Percentiles rank a stretch among this genome's conserved stretches.
Conservation (phyloP, 305 asterid genomes). For the Plantago coronopus region DNA sequence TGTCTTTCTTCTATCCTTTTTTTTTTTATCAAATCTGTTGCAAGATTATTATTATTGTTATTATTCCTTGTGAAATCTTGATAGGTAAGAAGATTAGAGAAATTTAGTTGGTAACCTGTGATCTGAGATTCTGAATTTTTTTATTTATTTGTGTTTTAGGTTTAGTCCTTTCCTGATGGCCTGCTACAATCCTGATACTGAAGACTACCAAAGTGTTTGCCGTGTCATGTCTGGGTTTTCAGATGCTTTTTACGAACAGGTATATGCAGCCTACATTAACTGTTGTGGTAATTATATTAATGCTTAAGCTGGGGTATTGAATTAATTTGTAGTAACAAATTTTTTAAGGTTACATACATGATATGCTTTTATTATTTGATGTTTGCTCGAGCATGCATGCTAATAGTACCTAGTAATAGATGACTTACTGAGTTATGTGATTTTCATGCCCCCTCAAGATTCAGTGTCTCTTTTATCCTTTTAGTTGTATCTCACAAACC, state of each 20-base stretch:
- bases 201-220: slow-evolving; percentile 88
- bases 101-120: not conserved
- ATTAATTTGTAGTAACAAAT: no score
- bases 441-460: no score
- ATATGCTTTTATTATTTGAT: not conserved
- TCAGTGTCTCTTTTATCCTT: no score
- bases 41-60: slow-evolving; percentile 9
- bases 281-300: slow-evolving; percentile 2
- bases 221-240: slow-evolving; percentile 95
- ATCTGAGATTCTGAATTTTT: not conserved
- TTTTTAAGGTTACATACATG: no score
- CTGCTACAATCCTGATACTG: slow-evolving; percentile 81
- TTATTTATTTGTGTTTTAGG: slow-evolving; percentile 40
- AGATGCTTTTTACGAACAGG: slow-evolving; percentile 81
- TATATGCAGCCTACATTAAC: slow-evolving; percentile 16
- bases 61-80: slow-evolving; percentile 12
- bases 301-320: slow-evolving; percentile 10
- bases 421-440: no score
- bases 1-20: not conserved
- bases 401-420: no score
- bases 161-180: slow-evolving; percentile 91
- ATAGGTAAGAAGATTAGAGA: not conserved
- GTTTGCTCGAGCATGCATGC: no score
- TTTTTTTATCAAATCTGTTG: slow-evolving; percentile 3
- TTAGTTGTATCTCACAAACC: no score